Base-by-base conservation (phyloP, 331 rosid genomes). In the Quercus tomentella region DNA sequence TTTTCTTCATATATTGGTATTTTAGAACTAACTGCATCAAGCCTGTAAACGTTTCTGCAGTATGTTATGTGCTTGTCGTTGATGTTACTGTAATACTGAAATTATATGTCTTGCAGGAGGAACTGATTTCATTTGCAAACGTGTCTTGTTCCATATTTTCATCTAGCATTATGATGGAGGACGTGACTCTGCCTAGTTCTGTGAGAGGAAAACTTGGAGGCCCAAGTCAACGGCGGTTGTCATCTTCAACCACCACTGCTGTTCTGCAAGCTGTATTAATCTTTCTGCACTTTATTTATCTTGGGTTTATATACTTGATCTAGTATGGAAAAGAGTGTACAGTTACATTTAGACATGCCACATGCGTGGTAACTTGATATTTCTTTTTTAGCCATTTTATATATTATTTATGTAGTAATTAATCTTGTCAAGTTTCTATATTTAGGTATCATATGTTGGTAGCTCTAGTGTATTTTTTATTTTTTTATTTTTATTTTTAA, bases 131-230 rank as follows among this genome's bases (percentile, higher is more conserved):
- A 65, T 86, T 86, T 76, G 91, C 98, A 72, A 79, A 83, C 70
- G 60, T 73, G 69, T 90, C 92, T 70, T 91, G 96, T 83, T 88
- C 92, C 62, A 84, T 95, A 76, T 92, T 92, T 84, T 92, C 93
- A 87, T 84, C 89, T 80, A 77, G 74, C 68, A 60, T 70, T 81
- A 80, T 33, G 76, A 70, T 14, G 70, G 93, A 86, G 56, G 94
- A 84, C 68, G 60, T 82, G 49, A 56, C 70, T 74, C 89, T 95
- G 31, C 97, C 98, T 62, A 84, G 96, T 83, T 85, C 96, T 28
- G 97, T 95, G 57, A 95, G 79, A 82, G 98, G 98, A 78, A 95
- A 87, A 77, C 98, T 95, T 69, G 98, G 98, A 82, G 98, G 98
- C 65, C 98, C 97, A 41, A 92, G 98, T 85, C 98, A 92, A 82